Conservation (phyloP, 495 filamentous ascomycete species). For the Cercophora samala region DNA sequence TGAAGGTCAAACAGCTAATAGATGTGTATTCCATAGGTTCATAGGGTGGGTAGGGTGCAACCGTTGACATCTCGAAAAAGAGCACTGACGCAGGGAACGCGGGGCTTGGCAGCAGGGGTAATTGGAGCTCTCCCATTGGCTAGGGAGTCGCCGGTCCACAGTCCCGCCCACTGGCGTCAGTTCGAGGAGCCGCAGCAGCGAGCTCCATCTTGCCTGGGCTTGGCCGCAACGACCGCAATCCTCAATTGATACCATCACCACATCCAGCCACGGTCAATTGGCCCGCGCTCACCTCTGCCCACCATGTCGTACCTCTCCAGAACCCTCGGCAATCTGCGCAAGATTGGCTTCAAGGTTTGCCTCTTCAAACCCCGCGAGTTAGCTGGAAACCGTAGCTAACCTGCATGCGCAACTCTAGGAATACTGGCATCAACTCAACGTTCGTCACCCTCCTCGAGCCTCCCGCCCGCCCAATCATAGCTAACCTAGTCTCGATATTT, state of each 20-base stretch:
- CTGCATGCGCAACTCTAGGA: slow-evolving; percentile 53
- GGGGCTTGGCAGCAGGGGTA: slow-evolving; percentile 12
- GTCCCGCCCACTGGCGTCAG: slow-evolving; percentile 25
- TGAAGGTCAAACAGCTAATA: not conserved
- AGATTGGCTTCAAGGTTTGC: slow-evolving; percentile 78
- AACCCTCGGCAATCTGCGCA: slow-evolving; percentile 80
- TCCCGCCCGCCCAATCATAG: slow-evolving; percentile 12
- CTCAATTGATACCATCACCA: slow-evolving; percentile 19
- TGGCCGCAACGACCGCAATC: slow-evolving; percentile 15
- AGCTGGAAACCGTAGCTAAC: slow-evolving; percentile 20
- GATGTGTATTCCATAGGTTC: not conserved
- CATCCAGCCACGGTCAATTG: slow-evolving; percentile 28
- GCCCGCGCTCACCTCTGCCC: slow-evolving; percentile 24
- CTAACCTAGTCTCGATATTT: slow-evolving; percentile 26
- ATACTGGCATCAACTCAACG: slow-evolving; percentile 87
- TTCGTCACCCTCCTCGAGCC: slow-evolving; percentile 45
- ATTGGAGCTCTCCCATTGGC: slow-evolving; percentile 23
- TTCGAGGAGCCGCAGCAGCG: slow-evolving; percentile 8
- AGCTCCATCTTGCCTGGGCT: not conserved
- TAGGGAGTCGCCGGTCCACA: slow-evolving; percentile 12
- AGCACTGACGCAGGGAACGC: slow-evolving; percentile 6
- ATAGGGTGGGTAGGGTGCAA: not conserved
- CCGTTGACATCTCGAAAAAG: not conserved
- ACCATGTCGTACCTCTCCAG: slow-evolving; percentile 91
- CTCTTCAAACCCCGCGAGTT: not conserved